Conservation (phyloP, 169 alveolate species). For the Cryptosporidium ubiquitum region DNA sequence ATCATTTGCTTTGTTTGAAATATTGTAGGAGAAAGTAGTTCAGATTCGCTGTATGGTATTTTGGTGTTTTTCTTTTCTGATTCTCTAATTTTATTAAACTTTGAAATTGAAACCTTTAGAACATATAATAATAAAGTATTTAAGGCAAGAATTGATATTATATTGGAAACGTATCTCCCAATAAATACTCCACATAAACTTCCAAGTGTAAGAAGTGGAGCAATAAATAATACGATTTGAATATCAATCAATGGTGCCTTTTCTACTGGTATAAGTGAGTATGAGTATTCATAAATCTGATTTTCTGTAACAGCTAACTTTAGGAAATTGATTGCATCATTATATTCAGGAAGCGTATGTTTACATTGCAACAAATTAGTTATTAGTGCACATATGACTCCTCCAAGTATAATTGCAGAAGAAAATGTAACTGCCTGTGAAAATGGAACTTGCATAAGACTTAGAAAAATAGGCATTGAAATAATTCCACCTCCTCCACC, state of each 20-base stretch:
- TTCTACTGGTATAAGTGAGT: background rate
- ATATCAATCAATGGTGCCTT: constrained; percentile 33
- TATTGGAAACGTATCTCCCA: background rate
- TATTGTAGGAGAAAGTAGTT: background rate
- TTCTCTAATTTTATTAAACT: constrained; percentile 16
- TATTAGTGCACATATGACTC: constrained; percentile 28
- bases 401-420: constrained; percentile 53
- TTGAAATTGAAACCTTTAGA: constrained; percentile 9
- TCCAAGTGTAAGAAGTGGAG: constrained; percentile 58
- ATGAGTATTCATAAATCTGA: background rate
- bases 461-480: constrained; percentile 61
- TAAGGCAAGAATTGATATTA: constrained; percentile 14
- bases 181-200: constrained; percentile 46
- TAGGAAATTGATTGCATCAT: constrained; percentile 16
- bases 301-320: background rate
- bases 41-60: background rate
- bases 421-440: constrained; percentile 59
- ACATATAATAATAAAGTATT: constrained; percentile 27
- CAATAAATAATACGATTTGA: constrained; percentile 50
- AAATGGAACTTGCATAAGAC: constrained; percentile 46
- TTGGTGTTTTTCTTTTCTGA: background rate
- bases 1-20: background rate
- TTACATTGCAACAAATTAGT: constrained; percentile 19
- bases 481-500: constrained; percentile 72
- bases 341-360: constrained; percentile 16